Conservation (phyloP, 371 early-diverging fungal species). For the Apophysomyces sp. region DNA sequence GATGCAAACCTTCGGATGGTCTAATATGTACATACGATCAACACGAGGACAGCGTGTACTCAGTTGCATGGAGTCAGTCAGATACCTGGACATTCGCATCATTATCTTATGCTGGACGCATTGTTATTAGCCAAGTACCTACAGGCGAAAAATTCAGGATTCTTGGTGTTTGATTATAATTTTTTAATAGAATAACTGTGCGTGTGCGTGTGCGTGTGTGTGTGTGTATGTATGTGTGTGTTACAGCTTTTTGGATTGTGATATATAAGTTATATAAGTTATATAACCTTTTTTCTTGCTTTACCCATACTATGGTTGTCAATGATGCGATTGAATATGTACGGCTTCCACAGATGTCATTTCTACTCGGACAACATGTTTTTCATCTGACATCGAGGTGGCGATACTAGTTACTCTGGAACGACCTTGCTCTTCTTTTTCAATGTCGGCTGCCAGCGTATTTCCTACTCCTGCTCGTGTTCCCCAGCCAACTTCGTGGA, state of each 20-base stretch:
- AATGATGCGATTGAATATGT: background rate
- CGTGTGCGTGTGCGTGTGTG: too few species aligned
- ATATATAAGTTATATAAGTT: constrained; percentile 18
- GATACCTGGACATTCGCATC: constrained; percentile 97
- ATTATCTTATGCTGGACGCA: constrained; percentile 88
- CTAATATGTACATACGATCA: constrained; percentile 82
- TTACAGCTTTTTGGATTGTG: background rate
- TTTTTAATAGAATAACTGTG: background rate
- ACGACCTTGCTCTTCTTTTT: constrained; percentile 12
- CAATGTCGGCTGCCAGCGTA: constrained; percentile 41
- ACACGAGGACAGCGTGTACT: constrained; percentile 92
- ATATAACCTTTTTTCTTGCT: too few species aligned
- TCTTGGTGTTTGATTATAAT: constrained; percentile 43
- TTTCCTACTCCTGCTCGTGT: constrained; percentile 55
- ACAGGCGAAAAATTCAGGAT: constrained; percentile 88
- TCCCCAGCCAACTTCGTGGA: constrained; percentile 70
- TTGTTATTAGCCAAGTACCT: constrained; percentile 89
- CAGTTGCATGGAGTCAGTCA: constrained; percentile 83
- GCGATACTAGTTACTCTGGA: background rate
- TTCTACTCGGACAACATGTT: constrained; percentile 29
- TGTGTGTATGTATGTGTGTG: too few species aligned
- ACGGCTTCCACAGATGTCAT: constrained; percentile 8
- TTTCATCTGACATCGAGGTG: background rate
- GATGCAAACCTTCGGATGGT: constrained; percentile 72
- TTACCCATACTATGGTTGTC: background rate